A percentile compares a stretch with the other conserved stretches of the same genome.
These are phyloP conservation scores for Tylopilus plumbeoviolaceoides DNA, from an alignment of 768 basidiomycete species.

Conservation along the genomic window DNA sequence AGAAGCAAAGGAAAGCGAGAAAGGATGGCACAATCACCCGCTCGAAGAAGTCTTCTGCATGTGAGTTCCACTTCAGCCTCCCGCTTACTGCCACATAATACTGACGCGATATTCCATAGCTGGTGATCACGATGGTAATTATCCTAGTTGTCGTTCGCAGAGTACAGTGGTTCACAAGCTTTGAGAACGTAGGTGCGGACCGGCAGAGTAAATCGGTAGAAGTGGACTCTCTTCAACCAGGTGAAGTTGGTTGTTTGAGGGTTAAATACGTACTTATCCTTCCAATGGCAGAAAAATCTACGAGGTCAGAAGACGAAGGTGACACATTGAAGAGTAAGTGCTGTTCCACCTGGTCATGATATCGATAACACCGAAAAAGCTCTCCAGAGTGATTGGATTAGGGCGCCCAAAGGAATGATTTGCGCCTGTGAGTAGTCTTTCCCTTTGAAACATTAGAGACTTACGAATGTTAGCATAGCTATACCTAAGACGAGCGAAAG, in stretches of 20 bases:
- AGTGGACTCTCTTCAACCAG: conserved; percentile 3
- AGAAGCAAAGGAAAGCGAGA: conserved; percentile 7
- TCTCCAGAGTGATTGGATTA: not conserved
- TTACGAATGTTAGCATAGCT: conserved; percentile 24
- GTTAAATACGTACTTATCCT: conserved; percentile 1
- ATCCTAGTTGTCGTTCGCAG: not conserved
- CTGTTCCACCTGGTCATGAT: not conserved
- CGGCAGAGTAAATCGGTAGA: not conserved
- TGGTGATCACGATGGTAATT: conserved; percentile 4
- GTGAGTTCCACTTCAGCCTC: conserved; percentile 8
- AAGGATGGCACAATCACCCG: not conserved
- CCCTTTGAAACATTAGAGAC: conserved; percentile 7
- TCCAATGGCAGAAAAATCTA: not conserved
- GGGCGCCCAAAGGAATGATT: not conserved
- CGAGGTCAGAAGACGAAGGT: not conserved
- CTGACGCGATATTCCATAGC: conserved; percentile 2
- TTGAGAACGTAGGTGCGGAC: conserved; percentile 3
- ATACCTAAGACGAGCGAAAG: conserved; percentile 17
- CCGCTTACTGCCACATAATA: not conserved
- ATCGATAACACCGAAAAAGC: conserved; percentile 10
- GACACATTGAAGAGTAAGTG: conserved; percentile 9
- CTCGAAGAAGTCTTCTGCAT: conserved; percentile 1
- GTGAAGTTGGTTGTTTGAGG: conserved; percentile 5
- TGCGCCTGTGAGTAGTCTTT: conserved; percentile 17
- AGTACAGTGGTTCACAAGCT: not conserved